These are phyloP conservation scores for Coemansia asiatica DNA, from an alignment of 192 early-diverging fungal genomes.

Conservation along the genomic window DNA sequence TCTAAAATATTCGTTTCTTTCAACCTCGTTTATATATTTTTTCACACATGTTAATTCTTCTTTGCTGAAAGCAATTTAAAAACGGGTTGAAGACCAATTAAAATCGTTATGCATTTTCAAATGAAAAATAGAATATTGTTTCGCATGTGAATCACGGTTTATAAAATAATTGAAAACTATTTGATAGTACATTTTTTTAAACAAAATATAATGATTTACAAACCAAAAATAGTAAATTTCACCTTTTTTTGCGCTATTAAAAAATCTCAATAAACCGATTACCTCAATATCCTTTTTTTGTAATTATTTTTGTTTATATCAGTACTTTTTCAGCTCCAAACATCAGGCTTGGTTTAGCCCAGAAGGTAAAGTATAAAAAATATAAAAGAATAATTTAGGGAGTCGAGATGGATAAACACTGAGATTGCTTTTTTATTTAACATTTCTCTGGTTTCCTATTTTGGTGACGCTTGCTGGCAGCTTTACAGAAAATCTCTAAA, in stretches of 20 bases:
- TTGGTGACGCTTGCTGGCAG: background rate
- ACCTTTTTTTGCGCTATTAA: no score
- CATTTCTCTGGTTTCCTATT: background rate
- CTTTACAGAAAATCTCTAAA: background rate
- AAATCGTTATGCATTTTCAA: background rate
- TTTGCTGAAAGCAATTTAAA: background rate
- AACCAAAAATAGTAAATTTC: no score
- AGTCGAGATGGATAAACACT: background rate
- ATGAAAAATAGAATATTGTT: conserved; percentile 3
- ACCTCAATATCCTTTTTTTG: no score
- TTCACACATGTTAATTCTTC: no score
- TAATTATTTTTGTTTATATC: no score
- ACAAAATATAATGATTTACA: no score
- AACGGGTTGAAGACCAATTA: background rate
- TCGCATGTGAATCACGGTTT: background rate
- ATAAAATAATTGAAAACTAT: no score
- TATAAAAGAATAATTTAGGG: background rate
- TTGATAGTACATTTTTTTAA: no score
- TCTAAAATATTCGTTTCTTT: background rate
- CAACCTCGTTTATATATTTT: background rate
- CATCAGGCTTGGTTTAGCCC: no score
- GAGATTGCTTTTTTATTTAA: no score
- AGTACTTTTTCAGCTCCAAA: background rate
- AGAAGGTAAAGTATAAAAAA: no score
- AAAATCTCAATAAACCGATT: no score